Percentiles rank a stretch among this genome's conserved stretches.
Evolutionary conservation across 2,329 filamentous ascomycete genomes (phyloP).

Genomic region (Aphanocladium album): DNA sequence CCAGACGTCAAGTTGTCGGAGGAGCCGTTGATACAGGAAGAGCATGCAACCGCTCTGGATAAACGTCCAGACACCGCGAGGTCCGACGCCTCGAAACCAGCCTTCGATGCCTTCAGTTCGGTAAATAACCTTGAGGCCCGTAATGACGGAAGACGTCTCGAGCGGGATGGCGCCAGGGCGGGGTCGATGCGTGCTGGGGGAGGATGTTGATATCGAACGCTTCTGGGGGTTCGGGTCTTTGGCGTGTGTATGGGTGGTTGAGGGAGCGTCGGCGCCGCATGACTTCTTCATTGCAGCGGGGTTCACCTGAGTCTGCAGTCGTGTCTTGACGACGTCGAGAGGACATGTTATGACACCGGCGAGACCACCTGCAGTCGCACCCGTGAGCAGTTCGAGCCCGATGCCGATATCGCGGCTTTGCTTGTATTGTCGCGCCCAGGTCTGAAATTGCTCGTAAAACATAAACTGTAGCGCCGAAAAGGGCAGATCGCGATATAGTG

Average conservation of each 20-base stretch:
- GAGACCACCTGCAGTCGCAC: slow-evolving; percentile 82
- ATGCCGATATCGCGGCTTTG: slow-evolving; percentile 80
- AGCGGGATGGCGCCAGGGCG: slow-evolving; percentile 74
- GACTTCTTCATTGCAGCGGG: slow-evolving; percentile 26
- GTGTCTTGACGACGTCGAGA: slow-evolving; percentile 94
- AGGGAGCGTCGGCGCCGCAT: not conserved
- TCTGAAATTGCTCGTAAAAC: slow-evolving; percentile 93
- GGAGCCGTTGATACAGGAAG: slow-evolving; percentile 84
- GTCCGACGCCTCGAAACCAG: slow-evolving; percentile 92
- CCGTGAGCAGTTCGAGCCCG: slow-evolving; percentile 80
- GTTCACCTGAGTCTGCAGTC: slow-evolving; percentile 84
- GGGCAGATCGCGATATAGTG: slow-evolving; percentile 86
- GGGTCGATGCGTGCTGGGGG: slow-evolving; percentile 76
- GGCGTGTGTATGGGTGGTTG: slow-evolving; percentile 20
- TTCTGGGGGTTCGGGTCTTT: slow-evolving; percentile 47
- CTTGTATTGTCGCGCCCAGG: slow-evolving; percentile 72
- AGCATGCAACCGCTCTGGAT: slow-evolving; percentile 97
- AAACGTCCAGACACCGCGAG: slow-evolving; percentile 91
- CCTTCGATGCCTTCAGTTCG: slow-evolving; percentile 80
- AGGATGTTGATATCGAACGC: slow-evolving; percentile 81
- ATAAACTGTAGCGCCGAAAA: slow-evolving; percentile 97
- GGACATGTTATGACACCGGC: slow-evolving; percentile 94
- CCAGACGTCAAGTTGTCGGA: slow-evolving; percentile 66
- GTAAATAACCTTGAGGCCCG: slow-evolving; percentile 82
- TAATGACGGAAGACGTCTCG: slow-evolving; percentile 84